phyloP scores from a whole-genome alignment of 805 yeast species.

The Schizosaccharomyces osmophilus region DNA sequence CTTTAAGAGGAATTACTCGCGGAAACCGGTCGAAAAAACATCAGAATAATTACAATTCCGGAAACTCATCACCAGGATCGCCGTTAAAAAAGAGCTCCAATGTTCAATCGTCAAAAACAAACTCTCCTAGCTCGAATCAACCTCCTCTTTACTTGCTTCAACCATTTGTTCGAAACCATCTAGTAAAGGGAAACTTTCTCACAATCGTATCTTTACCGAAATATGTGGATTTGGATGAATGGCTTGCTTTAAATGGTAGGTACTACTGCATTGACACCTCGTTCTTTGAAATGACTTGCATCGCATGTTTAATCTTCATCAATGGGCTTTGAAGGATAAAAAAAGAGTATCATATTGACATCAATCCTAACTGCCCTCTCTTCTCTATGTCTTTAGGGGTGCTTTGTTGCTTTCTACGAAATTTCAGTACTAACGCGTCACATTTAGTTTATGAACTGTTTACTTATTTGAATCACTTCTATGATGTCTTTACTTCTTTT shows the following conservation, averaged over 20 bases:
- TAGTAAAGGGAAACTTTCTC: slow-evolving; percentile 88
- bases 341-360: background rate
- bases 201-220: slow-evolving; percentile 88
- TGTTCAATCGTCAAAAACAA: background rate
- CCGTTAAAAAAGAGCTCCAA: background rate
- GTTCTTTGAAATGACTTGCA: too few species aligned
- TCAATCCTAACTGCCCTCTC: background rate
- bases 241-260: slow-evolving; percentile 61
- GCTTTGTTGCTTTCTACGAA: background rate
- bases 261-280: background rate
- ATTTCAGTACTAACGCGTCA: background rate
- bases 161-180: slow-evolving; percentile 78
- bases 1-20: background rate
- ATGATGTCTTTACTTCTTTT: slow-evolving; percentile 73
- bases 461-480: slow-evolving; percentile 64
- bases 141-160: slow-evolving; percentile 60
- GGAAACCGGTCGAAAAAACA: background rate
- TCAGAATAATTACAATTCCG: background rate
- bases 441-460: slow-evolving; percentile 53
- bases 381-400: background rate
- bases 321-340: background rate
- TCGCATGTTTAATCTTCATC: too few species aligned
- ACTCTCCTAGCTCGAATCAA: slow-evolving; percentile 4
- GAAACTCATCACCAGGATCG: background rate
- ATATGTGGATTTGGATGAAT: slow-evolving; percentile 81